Percentiles rank a stretch among this genome's conserved stretches.
phyloP scores from a whole-genome alignment of 768 basidiomycete genomes.

The Candolleomyces aberdarensis region DNA sequence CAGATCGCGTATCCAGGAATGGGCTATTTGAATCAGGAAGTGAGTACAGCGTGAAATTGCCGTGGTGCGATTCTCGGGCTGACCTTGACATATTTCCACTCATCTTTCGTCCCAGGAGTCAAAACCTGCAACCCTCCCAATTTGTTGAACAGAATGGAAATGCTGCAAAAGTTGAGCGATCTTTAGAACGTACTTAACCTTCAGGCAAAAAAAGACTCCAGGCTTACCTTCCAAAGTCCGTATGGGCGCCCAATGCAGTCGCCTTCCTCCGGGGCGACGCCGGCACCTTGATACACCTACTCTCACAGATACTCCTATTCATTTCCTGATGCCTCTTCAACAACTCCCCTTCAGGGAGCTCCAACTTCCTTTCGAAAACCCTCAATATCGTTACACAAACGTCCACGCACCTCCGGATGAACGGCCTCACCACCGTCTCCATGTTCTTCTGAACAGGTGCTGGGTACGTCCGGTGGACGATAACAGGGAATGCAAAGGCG shows the following conservation, averaged over 20 bases:
- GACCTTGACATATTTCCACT: constrained; percentile 71
- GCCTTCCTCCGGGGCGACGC: constrained; percentile 29
- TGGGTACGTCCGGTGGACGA: constrained; percentile 57
- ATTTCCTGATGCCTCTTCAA: constrained; percentile 40
- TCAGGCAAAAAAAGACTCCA: too few relatives aligned
- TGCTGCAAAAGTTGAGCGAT: constrained; percentile 26
- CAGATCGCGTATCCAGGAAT: constrained; percentile 56
- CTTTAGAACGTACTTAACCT: constrained; percentile 19
- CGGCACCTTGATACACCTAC: constrained; percentile 51
- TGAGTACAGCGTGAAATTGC: too few relatives aligned
- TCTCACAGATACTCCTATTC: constrained; percentile 53
- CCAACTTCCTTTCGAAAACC: constrained; percentile 50
- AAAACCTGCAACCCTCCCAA: constrained; percentile 71
- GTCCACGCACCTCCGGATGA: constrained; percentile 54
- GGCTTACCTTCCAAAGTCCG: constrained; percentile 64
- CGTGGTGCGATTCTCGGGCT: background rate
- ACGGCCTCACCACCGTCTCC: constrained; percentile 44
- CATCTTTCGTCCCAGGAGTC: constrained; percentile 49
- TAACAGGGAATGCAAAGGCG: constrained; percentile 53
- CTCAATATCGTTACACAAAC: constrained; percentile 51
- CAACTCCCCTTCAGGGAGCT: too few relatives aligned
- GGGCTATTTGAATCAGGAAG: constrained; percentile 29
- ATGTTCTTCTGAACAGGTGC: constrained; percentile 48
- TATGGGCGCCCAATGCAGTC: constrained; percentile 78
- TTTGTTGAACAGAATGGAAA: constrained; percentile 69